Evolutionary conservation across 805 yeast species (phyloP).

Genomic region (Ogataea kodamae): DNA sequence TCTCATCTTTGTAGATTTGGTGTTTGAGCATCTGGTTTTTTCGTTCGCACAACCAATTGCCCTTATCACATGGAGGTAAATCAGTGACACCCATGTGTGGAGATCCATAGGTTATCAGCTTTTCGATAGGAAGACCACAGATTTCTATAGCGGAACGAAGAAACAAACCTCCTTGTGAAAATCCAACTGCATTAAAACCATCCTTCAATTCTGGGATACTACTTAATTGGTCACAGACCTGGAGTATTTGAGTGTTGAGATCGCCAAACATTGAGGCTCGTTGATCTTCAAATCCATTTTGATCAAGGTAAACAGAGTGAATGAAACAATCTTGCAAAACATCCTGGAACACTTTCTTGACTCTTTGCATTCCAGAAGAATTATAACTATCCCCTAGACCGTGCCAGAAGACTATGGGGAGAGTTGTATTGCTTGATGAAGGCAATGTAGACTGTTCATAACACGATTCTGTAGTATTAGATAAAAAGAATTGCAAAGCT

Average conservation of each 20-base stretch:
- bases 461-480: too few relatives aligned
- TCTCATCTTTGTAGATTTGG: conserved; percentile 55
- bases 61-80: conserved; percentile 52
- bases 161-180: conserved; percentile 83
- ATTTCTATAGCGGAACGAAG: conserved; percentile 62
- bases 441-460: too few relatives aligned
- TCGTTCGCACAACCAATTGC: conserved; percentile 57
- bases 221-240: conserved; percentile 53
- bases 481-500: too few relatives aligned
- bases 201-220: conserved; percentile 40
- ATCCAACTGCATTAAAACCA: conserved; percentile 75
- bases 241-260: conserved; percentile 49
- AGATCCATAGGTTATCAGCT: conserved; percentile 70
- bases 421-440: too few relatives aligned
- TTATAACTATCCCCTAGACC: conserved; percentile 78
- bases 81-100: conserved; percentile 78
- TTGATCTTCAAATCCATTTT: conserved; percentile 50
- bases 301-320: conserved; percentile 51
- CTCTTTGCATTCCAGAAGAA: conserved; percentile 53
- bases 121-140: conserved; percentile 48
- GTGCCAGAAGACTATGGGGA: conserved; percentile 76
- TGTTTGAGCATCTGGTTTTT: conserved; percentile 51
- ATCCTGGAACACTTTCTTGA: conserved; percentile 39
- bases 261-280: conserved; percentile 56
- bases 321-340: conserved; percentile 48